These are phyloP conservation scores for Colletotrichum sp. DNA, from an alignment of 2,329 filamentous ascomycete species.

Conservation along the genomic window DNA sequence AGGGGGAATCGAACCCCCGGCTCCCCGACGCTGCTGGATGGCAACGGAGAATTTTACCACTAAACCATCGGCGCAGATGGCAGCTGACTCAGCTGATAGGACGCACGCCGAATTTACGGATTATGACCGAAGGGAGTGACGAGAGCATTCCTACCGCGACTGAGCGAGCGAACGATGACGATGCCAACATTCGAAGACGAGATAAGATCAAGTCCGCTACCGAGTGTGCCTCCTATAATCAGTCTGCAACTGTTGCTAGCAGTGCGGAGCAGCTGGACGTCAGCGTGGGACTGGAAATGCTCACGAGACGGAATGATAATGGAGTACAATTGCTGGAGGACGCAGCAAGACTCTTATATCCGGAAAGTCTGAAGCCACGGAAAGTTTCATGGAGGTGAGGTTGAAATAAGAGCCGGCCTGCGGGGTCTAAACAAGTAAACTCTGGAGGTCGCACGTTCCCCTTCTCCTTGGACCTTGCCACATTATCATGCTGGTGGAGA, in stretches of 20 bases:
- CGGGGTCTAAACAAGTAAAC: not conserved
- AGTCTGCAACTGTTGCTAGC: too few relatives aligned
- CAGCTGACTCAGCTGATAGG: not conserved
- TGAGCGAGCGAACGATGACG: not conserved
- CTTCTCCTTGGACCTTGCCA: not conserved
- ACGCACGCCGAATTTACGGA: rapidly evolving
- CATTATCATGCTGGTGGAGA: not conserved
- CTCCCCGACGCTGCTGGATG: conserved; percentile 18
- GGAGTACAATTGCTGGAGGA: too few relatives aligned
- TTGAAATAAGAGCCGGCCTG: not conserved
- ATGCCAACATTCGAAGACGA: not conserved
- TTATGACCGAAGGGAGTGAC: not conserved
- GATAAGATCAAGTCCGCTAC: not conserved
- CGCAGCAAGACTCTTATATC: too few relatives aligned
- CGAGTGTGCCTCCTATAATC: too few relatives aligned
- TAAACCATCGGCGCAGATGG: conserved; percentile 6
- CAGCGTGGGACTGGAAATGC: too few relatives aligned
- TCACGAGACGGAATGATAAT: too few relatives aligned
- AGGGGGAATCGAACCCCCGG: conserved; percentile 20
- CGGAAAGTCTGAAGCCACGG: not conserved
- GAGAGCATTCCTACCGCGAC: too few relatives aligned
- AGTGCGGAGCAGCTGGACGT: too few relatives aligned
- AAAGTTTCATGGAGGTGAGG: not conserved
- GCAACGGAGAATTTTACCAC: conserved; percentile 23
- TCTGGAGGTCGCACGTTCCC: not conserved